Evolutionary conservation across 2,329 filamentous ascomycete genomes (phyloP), one percentile per base, ranked within the genome.

Genomic region (Ceratocystis lukuohia): DNA sequence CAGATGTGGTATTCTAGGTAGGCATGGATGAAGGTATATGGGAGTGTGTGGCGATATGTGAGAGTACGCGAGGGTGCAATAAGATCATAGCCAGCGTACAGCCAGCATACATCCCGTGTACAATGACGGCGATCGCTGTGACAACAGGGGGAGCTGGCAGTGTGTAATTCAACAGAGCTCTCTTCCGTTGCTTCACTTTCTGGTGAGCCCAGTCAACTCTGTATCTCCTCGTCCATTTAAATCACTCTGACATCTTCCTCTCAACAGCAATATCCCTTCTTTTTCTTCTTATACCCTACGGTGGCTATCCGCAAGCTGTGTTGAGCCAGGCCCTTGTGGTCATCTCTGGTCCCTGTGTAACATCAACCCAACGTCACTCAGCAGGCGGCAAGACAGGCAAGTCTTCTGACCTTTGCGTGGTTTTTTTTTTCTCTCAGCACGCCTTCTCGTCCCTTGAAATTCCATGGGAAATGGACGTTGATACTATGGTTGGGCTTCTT

Each of bases 351-450:
- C 10, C 10, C 12, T 33, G 56, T 59, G 28, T 59, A 37, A 59
- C 56, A 17, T 37, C 56, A 5, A 4, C 25, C 28, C 56, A 59
- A 59, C 56, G 56, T 59, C 56, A 59, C 56, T 59, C 56, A 59
- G n/a, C 56, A 59, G 56, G 10, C 56, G 56, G 30, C 56, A 37
- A 2, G 1, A 8, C 15, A 10, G 12, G 25, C 56, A 33, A 41
- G 56, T 37, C 25, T 33, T 59, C 56, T 59, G 56, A 33, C 56
- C 53, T 33, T 30, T 59, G 25, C 28, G 25, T 37, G 17, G 5
- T 57, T 57, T 20, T 8, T 5, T 3, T 37, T 22, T 41, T 41
- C 12, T 12, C 37, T 41, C 12, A 15, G 37, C 3, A 41, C 37
- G 37, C 37, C 37, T 15, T 41, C 37, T 12, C 12, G 12, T 15